Evolutionary conservation across 495 filamentous ascomycete species (phyloP).

Genomic region (Aspergillus hancockii): DNA sequence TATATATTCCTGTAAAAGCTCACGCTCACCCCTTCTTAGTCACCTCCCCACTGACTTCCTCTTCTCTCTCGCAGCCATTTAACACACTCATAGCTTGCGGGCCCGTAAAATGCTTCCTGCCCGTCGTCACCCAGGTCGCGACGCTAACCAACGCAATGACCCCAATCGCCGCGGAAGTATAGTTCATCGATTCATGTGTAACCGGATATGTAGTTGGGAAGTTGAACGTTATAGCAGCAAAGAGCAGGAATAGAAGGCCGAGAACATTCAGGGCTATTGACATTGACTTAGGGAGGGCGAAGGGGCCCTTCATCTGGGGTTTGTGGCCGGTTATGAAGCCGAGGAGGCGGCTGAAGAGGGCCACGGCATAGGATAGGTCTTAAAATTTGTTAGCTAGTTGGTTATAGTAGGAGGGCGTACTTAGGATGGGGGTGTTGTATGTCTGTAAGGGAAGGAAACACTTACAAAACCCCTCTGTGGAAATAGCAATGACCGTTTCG

Average conservation of each 20-base stretch:
- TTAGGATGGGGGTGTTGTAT: not conserved
- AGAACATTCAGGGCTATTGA: constrained; percentile 51
- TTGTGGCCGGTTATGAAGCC: constrained; percentile 46
- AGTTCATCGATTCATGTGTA: constrained; percentile 56
- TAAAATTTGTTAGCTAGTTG: constrained; percentile 14
- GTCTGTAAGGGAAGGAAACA: constrained; percentile 1
- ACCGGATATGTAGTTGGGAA: constrained; percentile 55
- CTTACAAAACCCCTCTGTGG: constrained; percentile 60
- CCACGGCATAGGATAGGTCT: constrained; percentile 61
- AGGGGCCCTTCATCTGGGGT: constrained; percentile 29
- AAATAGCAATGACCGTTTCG: constrained; percentile 56
- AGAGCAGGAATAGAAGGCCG: constrained; percentile 54
- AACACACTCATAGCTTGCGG: constrained; percentile 34
- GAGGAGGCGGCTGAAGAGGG: constrained; percentile 52
- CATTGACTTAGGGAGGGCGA: constrained; percentile 30
- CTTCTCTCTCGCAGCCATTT: constrained; percentile 15
- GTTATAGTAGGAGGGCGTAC: not conserved
- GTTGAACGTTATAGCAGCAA: constrained; percentile 58
- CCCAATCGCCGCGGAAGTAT: constrained; percentile 57
- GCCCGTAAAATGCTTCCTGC: constrained; percentile 52
- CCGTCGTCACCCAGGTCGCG: constrained; percentile 55
- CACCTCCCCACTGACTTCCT: not conserved
- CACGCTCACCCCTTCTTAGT: not conserved
- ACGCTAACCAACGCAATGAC: constrained; percentile 52
- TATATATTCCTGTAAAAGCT: not conserved